Base-by-base conservation (phyloP, 805 yeast species). In the Soucietia sequanensis region DNA sequence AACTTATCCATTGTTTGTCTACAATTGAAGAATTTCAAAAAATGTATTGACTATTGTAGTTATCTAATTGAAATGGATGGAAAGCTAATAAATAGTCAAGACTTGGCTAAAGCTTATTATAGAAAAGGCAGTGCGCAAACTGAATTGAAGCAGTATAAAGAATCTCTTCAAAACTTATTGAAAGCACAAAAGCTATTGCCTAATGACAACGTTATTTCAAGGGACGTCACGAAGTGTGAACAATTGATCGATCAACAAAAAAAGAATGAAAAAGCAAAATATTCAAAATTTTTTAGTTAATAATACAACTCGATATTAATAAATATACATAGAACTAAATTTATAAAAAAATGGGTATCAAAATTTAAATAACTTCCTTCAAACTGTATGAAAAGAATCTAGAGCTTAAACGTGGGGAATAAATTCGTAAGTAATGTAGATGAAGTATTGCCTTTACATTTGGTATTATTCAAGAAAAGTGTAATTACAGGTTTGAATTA, bases 221-320 rank as follows among this genome's bases (percentile, higher is more conserved):
- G 48, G 16, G 83, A 76, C 42, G 48, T 77, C 18, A 55, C 55
- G 20, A 53, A 48, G 9, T 71, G 72, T 1, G 70, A 76, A 41
- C 50, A 47, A 6, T 21, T 65, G 16, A 44, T 76, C 2, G 67
- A 68, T 17, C 58, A 63, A 22, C 57, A 61, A 24, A 80, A 75
- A 50, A 63, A 66, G 25, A 66, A 64, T 11, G 80, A 79, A 40
- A 75, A 68, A 50, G 70, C 72, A 31, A 76, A 69, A 38, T 75
- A 78, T 43, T 72, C 87, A 12, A 82, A 78, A 52, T 84, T 84
- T 53, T 84, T 84, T 48, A 56, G 35, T 7, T 63, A 44, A 39
- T 21, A 8, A 11, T 21, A 21, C n/a, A n/a, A n/a, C n/a, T n/a
- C n/a, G n/a, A n/a, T n/a, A n/a, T n/a, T n/a, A n/a, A n/a, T n/a